Evolutionary conservation across 352 stramenopile genomes (phyloP), one percentile per base, ranked within the genome.

Genomic region (Halophytophthora batemanensis): DNA sequence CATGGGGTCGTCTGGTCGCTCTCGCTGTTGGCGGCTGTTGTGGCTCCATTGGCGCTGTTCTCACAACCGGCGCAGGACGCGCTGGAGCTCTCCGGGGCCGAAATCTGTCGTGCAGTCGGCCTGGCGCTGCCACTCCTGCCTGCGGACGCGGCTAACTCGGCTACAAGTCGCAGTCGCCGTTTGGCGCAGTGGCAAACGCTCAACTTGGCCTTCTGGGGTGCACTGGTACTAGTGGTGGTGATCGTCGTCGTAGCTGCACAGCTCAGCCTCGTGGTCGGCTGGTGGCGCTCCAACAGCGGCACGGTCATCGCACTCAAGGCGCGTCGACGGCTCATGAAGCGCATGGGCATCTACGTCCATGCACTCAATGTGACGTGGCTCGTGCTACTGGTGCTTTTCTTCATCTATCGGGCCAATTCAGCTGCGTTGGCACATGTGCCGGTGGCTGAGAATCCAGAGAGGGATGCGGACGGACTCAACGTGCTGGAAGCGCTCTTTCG

Each of bases 281-380:
- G 76, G 76, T 90, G 77, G 76, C 64, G 79, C 38, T 86, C 79
- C n/a, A 90, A 84, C 45, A 86, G 76, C 53, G 79, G 79, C 28
- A 87, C 77, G 7, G 75, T 87, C 23, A 84, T 87, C 41, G 79
- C 77, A 11, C 64, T 87, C 10, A 85, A 85, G 47, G 79, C 77
- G 14, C 63, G 79, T 4, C 71, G 77, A 10, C 76, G 75, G 11
- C 78, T 87, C 47, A 86, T 90, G 76, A 86, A 82, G 54, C 79
- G 77, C 48, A 87, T 87, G 76, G 67, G 73, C 2, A 67, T 82
- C 18, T 87, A 86, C 52, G 79, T 87, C 0, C 79, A 87, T 56
- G 78, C 77, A 28, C 65, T 87, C 19, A 86, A 85, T 36, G 73
- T 59, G 0, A 81, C 74, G 31, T 90, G 79, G 79, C 56, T 90